Evolutionary conservation across 441 rosid species (phyloP).

Genomic region (Gossypium laxum): DNA sequence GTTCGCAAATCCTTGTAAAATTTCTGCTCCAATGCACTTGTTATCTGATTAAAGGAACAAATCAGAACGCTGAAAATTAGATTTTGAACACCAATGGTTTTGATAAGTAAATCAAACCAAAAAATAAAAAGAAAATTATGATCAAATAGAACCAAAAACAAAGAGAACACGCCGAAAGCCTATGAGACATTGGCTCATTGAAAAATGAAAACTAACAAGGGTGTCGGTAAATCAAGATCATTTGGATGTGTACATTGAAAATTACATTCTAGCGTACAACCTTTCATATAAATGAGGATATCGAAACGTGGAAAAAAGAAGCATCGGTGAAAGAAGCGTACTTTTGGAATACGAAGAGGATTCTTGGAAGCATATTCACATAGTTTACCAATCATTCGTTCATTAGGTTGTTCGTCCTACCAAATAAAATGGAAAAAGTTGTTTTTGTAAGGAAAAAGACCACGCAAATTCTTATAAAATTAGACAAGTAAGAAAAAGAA

Average conservation of each 20-base stretch:
- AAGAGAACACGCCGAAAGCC: background rate
- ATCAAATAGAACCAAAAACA: background rate
- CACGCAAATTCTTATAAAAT: background rate
- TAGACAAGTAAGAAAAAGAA: background rate
- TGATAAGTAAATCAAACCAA: background rate
- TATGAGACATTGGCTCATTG: background rate
- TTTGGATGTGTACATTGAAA: background rate
- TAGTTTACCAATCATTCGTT: slow-evolving; percentile 58
- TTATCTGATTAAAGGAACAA: slow-evolving; percentile 34
- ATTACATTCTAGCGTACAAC: background rate
- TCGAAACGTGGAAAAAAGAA: background rate
- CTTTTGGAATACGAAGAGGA: slow-evolving; percentile 84
- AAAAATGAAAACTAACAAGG: background rate
- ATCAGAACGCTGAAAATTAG: slow-evolving; percentile 9
- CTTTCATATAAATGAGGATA: background rate
- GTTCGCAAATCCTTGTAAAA: slow-evolving; percentile 56
- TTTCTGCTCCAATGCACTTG: slow-evolving; percentile 52
- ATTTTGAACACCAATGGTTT: background rate
- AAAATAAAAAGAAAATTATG: background rate
- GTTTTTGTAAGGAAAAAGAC: background rate
- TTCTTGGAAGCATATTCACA: slow-evolving; percentile 82
- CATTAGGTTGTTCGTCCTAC: slow-evolving; percentile 65
- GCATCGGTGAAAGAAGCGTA: slow-evolving; percentile 9
- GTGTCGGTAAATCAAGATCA: background rate
- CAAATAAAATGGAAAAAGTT: slow-evolving; percentile 8